Evolutionary conservation across 2,329 filamentous ascomycete species (phyloP).

Genomic region (Sporothrix globosa): DNA sequence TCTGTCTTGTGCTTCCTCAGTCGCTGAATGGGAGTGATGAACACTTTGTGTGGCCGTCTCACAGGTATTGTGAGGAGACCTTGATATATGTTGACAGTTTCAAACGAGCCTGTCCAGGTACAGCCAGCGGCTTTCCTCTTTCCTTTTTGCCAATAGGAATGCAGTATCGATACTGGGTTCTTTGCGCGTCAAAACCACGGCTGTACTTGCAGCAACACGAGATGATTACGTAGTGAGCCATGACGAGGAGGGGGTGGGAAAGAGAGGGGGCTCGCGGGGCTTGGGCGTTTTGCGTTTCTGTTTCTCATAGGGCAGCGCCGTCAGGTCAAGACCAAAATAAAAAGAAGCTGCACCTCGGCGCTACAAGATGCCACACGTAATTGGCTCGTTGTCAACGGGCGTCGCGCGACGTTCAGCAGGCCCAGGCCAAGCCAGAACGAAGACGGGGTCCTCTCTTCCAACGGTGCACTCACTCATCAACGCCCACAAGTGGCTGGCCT

Average conservation of each 20-base stretch:
- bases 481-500: not conserved
- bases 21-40: not conserved
- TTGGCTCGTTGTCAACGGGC: conserved; percentile 8
- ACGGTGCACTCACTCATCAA: conserved; percentile 8
- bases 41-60: not conserved
- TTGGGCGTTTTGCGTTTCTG: not conserved
- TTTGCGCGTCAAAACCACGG: not conserved
- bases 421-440: not conserved
- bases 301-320: not conserved
- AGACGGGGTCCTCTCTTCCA: not conserved
- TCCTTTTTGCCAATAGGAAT: not conserved
- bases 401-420: not conserved
- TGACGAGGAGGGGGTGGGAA: not conserved
- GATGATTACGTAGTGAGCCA: conserved; percentile 14
- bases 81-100: not conserved
- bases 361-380: conserved; percentile 6
- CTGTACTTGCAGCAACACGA: not conserved
- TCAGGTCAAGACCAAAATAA: not conserved
- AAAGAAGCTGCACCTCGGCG: conserved; percentile 2
- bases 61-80: conserved; percentile 1
- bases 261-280: not conserved
- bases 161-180: not conserved
- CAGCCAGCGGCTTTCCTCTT: not conserved
- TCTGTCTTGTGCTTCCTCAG: not conserved
- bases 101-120: not conserved